A percentile compares a stretch with the other conserved stretches of the same genome.
Evolutionary conservation across 2,329 filamentous ascomycete species (phyloP).

Genomic region (Talaromyces piceae): DNA sequence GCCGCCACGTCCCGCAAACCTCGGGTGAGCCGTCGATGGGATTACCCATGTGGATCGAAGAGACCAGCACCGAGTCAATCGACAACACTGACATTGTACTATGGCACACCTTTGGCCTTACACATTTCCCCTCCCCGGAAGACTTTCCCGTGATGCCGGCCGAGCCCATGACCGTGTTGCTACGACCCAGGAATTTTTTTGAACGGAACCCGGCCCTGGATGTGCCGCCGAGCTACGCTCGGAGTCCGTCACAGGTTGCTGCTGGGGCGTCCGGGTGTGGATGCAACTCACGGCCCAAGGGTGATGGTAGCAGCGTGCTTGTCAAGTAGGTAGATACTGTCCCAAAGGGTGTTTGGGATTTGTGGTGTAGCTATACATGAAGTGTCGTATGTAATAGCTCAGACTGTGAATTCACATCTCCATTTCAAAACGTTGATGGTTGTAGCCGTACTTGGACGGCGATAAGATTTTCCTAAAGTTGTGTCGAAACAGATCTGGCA

Average conservation of each 20-base stretch:
- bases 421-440: no score
- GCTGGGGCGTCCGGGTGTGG: constrained; percentile 34
- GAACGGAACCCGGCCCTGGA: constrained; percentile 69
- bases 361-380: no score
- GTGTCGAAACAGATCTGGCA: no score
- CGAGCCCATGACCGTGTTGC: constrained; percentile 72
- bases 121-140: constrained; percentile 81
- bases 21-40: constrained; percentile 69
- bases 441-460: no score
- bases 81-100: constrained; percentile 81
- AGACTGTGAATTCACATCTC: no score
- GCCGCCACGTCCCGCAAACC: constrained; percentile 81
- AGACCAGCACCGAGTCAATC: constrained; percentile 58
- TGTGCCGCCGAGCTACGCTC: constrained; percentile 67
- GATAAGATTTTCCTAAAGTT: no score
- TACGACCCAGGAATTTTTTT: constrained; percentile 79
- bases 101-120: constrained; percentile 90
- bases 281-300: constrained; percentile 24
- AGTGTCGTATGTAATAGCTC: no score
- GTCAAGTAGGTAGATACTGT: not conserved
- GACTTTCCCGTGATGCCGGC: constrained; percentile 91
- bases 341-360: no score
- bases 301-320: constrained; percentile 11
- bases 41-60: constrained; percentile 65
- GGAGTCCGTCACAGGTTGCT: constrained; percentile 62